These are phyloP conservation scores for Alternaria infectoria DNA, from an alignment of 2,329 filamentous ascomycete genomes.

Conservation along the genomic window DNA sequence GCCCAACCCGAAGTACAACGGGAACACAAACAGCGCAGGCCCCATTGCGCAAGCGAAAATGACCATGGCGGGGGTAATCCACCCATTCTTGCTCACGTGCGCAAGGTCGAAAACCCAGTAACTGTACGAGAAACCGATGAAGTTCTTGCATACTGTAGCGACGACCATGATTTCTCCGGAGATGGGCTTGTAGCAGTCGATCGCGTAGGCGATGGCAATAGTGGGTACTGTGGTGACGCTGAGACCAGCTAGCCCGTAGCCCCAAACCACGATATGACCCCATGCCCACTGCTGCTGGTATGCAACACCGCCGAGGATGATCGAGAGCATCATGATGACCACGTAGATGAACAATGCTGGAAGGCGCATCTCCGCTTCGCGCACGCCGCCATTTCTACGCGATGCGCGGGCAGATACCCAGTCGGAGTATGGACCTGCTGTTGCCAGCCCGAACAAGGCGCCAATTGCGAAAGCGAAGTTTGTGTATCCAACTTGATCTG, in stretches of 20 bases:
- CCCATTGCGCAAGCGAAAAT: slow-evolving; percentile 51
- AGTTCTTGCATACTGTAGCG: slow-evolving; percentile 54
- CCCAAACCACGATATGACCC: slow-evolving; percentile 57
- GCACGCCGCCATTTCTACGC: slow-evolving; percentile 59
- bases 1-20: slow-evolving; percentile 51
- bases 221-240: slow-evolving; percentile 52
- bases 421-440: slow-evolving; percentile 63
- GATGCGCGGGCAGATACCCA: slow-evolving; percentile 64
- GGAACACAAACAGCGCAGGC: slow-evolving; percentile 49
- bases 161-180: slow-evolving; percentile 56
- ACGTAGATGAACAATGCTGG: slow-evolving; percentile 55
- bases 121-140: slow-evolving; percentile 52
- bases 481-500: slow-evolving; percentile 56
- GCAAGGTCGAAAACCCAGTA: slow-evolving; percentile 52
- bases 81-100: slow-evolving; percentile 45
- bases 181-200: slow-evolving; percentile 57
- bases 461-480: slow-evolving; percentile 58
- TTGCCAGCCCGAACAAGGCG: slow-evolving; percentile 60
- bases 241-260: slow-evolving; percentile 54
- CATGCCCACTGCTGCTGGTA: slow-evolving; percentile 59
- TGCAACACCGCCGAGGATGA: slow-evolving; percentile 56
- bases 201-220: slow-evolving; percentile 53
- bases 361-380: slow-evolving; percentile 65
- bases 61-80: slow-evolving; percentile 53
- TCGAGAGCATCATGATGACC: slow-evolving; percentile 57